Evolutionary conservation across 768 basidiomycete species (phyloP).

Genomic region (Nevesoporus exiguus): DNA sequence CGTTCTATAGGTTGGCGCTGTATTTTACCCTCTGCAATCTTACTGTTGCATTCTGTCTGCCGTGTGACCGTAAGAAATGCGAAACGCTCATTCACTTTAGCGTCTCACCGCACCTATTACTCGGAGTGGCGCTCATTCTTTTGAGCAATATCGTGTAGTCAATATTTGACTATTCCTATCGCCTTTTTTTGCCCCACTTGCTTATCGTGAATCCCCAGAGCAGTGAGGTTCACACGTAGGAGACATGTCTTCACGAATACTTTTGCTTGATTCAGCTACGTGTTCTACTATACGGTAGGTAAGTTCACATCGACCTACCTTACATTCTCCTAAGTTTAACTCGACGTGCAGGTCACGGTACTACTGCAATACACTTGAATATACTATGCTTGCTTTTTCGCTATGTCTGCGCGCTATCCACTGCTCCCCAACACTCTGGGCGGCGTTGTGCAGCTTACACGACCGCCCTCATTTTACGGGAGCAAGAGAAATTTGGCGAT

Average conservation of each 20-base stretch:
- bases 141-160: slow-evolving; percentile 59
- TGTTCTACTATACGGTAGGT: slow-evolving; percentile 13
- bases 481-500: slow-evolving; percentile 57
- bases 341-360: not conserved
- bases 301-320: slow-evolving; percentile 1
- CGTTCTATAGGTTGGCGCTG: slow-evolving; percentile 27
- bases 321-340: not conserved
- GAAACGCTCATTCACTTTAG: slow-evolving; percentile 80
- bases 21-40: slow-evolving; percentile 36
- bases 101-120: slow-evolving; percentile 55
- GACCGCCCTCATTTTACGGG: slow-evolving; percentile 94
- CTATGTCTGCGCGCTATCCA: not conserved
- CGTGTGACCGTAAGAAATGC: slow-evolving; percentile 9
- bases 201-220: slow-evolving; percentile 28
- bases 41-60: slow-evolving; percentile 12
- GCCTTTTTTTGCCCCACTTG: slow-evolving; percentile 41
- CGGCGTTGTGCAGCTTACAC: slow-evolving; percentile 65
- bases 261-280: not conserved
- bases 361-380: not conserved
- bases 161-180: slow-evolving; percentile 30
- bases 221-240: slow-evolving; percentile 52
- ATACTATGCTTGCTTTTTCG: not conserved
- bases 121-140: slow-evolving; percentile 80
- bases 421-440: slow-evolving; percentile 97
- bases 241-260: slow-evolving; percentile 28